Conservation (phyloP, 2,329 filamentous ascomycete genomes). For the Pseudonectria buxi region DNA sequence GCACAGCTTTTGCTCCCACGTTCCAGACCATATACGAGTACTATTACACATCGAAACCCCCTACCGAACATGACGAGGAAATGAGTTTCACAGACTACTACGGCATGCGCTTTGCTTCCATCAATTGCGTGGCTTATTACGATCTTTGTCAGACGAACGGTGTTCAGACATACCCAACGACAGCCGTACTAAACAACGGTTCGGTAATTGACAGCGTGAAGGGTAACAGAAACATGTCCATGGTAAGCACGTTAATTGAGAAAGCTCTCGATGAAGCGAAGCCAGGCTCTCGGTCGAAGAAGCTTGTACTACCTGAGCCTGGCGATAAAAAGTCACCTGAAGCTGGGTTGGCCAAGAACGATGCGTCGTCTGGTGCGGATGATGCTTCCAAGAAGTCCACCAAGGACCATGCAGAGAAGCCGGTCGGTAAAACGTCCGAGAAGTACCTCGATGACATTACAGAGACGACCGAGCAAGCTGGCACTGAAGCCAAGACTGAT, state of each 20-base stretch:
- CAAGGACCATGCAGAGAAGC: slow-evolving; percentile 8
- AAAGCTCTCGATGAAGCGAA: slow-evolving; percentile 67
- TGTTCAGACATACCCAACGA: slow-evolving; percentile 67
- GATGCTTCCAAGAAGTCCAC: slow-evolving; percentile 1
- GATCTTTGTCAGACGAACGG: slow-evolving; percentile 67
- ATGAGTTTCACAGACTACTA: slow-evolving; percentile 71
- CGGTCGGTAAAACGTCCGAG: not conserved
- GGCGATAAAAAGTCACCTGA: slow-evolving; percentile 49
- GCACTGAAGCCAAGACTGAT: slow-evolving; percentile 9
- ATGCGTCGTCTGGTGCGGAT: not conserved
- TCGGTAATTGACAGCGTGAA: slow-evolving; percentile 54
- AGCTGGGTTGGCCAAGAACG: slow-evolving; percentile 1
- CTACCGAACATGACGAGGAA: slow-evolving; percentile 47
- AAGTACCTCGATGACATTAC: slow-evolving; percentile 15
- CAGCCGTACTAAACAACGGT: slow-evolving; percentile 75
- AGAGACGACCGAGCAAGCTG: slow-evolving; percentile 20
- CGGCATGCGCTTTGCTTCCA: slow-evolving; percentile 76
- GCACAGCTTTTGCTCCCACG: slow-evolving; percentile 69
- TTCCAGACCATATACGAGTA: slow-evolving; percentile 94
- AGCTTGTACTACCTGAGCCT: slow-evolving; percentile 61
- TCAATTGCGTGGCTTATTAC: slow-evolving; percentile 80
- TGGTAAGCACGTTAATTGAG: slow-evolving; percentile 67
- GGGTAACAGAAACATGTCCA: slow-evolving; percentile 61
- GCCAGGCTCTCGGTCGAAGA: slow-evolving; percentile 70
- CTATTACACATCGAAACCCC: slow-evolving; percentile 79